Evolutionary conservation across 1,139 yeast species (phyloP), one percentile per base, ranked within the genome.

Genomic region (Hanseniaspora uvarum): DNA sequence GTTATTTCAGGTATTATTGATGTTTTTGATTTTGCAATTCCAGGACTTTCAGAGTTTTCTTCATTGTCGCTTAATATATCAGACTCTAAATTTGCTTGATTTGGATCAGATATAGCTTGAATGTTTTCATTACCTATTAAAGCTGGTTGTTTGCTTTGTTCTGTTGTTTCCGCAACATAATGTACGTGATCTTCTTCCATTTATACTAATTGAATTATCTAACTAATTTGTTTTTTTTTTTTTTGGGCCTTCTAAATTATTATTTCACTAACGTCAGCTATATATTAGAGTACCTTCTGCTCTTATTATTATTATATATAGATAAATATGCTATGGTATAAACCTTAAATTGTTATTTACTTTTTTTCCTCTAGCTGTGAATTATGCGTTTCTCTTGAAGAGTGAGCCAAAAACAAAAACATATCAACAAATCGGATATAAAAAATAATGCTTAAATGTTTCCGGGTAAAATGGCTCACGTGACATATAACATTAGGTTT

Each of bases 111-210:
- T 12, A 12, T 14, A 6, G 43, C 30, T 38, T 38, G 30, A 14
- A 5, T 3, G 21, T 21, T 28, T 7, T 38, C 11, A 10, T 38
- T 33, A 4, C 6, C 12, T 14, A 38, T 23, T 7, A 38, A 23
- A 5, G 43, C 43, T 12, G 43, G 43, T 38, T 38, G 43, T 33
- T 33, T 33, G 30, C 23, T 21, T 38, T 38, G 43, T 38, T 38
- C 43, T 38, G 18, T 38, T 38, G 43, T 28, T 38, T 38, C 43
- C 43, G 30, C 43, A 38, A 38, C 43, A 23, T 38, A 23, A 11
- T 28, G 30, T n/a, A 38, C 18, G 16, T 38, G n/a, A 14, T 38
- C 28, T 21, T 38, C 30, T 14, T 14, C 26, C 43, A 38, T 38
- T 6, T 8, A 21, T 21, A 11, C 28, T 26, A 26, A 26, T 6